Conservation (phyloP, 306 rosid species). For the Fagus crenata region DNA sequence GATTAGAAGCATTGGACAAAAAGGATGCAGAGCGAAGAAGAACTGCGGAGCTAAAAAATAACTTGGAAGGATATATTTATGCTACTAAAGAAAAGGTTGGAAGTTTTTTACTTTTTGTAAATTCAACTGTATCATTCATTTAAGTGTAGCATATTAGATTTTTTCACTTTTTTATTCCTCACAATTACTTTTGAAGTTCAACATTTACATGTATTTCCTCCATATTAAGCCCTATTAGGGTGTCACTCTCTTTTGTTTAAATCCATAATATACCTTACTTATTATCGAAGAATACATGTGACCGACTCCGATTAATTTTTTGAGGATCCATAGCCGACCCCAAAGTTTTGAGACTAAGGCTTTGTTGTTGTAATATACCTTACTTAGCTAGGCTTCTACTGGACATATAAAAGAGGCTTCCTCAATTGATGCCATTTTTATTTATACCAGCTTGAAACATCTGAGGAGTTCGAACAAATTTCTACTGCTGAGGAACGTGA, state of each 20-base stretch:
- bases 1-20: constrained; percentile 70
- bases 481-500: constrained; percentile 75
- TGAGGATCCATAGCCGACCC: too few species aligned
- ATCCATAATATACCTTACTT: too few species aligned
- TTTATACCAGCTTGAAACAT: constrained; percentile 73
- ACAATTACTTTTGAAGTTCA: not conserved
- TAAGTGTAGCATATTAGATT: not conserved
- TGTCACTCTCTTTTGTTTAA: not conserved
- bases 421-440: constrained; percentile 13
- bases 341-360: too few species aligned
- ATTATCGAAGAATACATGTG: too few species aligned
- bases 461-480: constrained; percentile 60
- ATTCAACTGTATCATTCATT: not conserved
- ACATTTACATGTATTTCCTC: not conserved
- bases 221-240: not conserved
- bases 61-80: constrained; percentile 89
- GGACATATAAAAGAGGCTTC: not conserved
- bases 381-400: not conserved
- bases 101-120: constrained; percentile 1
- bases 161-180: constrained; percentile 13
- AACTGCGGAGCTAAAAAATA: constrained; percentile 89
- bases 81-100: constrained; percentile 91
- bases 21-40: constrained; percentile 92
- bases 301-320: too few species aligned
- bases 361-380: not conserved